Conservation (phyloP, 768 basidiomycete species). For the Gautieria morchelliformis region DNA sequence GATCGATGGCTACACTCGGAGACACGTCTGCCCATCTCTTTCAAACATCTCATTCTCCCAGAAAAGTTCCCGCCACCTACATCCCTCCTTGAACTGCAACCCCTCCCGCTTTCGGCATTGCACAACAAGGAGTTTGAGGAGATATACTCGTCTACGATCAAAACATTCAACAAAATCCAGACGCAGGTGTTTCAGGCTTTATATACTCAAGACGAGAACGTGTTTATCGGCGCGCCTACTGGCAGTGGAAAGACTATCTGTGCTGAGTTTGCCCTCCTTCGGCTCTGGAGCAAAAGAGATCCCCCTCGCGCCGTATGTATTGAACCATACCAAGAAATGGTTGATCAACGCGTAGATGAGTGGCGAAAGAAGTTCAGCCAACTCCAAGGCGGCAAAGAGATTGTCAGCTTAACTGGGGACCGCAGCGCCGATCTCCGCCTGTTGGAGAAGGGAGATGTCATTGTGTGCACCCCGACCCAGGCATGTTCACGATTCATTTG, state of each 20-base stretch:
- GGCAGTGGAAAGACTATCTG: conserved; percentile 97
- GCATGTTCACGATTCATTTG: conserved; percentile 29
- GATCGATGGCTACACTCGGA: conserved; percentile 96
- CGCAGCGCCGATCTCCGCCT: conserved; percentile 84
- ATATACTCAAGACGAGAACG: conserved; percentile 93
- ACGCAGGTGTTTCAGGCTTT: conserved; percentile 98
- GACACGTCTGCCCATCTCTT: conserved; percentile 89
- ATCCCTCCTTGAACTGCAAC: conserved; percentile 84
- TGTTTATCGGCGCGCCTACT: conserved; percentile 93
- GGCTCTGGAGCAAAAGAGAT: conserved; percentile 88
- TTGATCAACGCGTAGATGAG: conserved; percentile 79
- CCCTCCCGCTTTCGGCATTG: conserved; percentile 80
- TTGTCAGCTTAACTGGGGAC: conserved; percentile 90
- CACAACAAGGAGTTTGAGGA: conserved; percentile 90
- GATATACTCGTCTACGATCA: conserved; percentile 72
- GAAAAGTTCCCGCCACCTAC: conserved; percentile 95
- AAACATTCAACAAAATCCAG: conserved; percentile 96
- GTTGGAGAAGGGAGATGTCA: conserved; percentile 84
- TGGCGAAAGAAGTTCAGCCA: conserved; percentile 79
- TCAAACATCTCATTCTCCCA: conserved; percentile 96
- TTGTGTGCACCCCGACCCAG: conserved; percentile 89
- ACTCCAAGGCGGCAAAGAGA: conserved; percentile 87
- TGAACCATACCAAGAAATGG: conserved; percentile 97
- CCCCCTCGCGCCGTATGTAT: conserved; percentile 84
- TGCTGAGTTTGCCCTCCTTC: conserved; percentile 89